These are phyloP conservation scores for Komagataella pastoris DNA, from an alignment of 805 yeast genomes.

Conservation along the genomic window DNA sequence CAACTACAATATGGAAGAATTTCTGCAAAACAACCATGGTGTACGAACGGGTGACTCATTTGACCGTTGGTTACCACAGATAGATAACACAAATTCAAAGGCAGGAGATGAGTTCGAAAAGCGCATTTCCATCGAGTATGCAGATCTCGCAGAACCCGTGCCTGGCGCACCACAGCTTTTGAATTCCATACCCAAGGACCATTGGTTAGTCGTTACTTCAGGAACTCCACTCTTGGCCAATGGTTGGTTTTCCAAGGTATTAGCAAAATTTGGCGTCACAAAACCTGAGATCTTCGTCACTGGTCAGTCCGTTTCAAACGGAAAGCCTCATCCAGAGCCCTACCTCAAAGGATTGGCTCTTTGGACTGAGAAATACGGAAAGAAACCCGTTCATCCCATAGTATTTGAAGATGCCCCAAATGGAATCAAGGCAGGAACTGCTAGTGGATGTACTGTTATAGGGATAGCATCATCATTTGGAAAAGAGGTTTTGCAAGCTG, in stretches of 20 bases:
- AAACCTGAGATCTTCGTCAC: slow-evolving; percentile 70
- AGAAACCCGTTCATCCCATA: slow-evolving; percentile 24
- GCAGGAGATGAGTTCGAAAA: slow-evolving; percentile 41
- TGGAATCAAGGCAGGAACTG: slow-evolving; percentile 73
- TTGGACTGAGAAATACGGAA: slow-evolving; percentile 23
- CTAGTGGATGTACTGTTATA: slow-evolving; percentile 70
- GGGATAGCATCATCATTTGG: slow-evolving; percentile 77
- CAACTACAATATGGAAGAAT: slow-evolving; percentile 40
- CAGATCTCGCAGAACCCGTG: slow-evolving; percentile 60
- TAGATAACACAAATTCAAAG: slow-evolving; percentile 52
- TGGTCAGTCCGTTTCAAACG: slow-evolving; percentile 65
- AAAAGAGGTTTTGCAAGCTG: slow-evolving; percentile 50
- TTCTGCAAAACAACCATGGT: slow-evolving; percentile 69
- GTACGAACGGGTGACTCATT: slow-evolving; percentile 73
- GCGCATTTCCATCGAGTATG: slow-evolving; percentile 57
- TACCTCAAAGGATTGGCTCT: slow-evolving; percentile 45
- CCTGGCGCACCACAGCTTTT: slow-evolving; percentile 64
- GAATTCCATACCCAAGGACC: slow-evolving; percentile 37
- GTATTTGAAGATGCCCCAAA: slow-evolving; percentile 89
- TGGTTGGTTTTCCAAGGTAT: slow-evolving; percentile 59
- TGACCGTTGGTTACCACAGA: slow-evolving; percentile 61
- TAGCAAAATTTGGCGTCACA: slow-evolving; percentile 27
- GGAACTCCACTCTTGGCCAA: slow-evolving; percentile 70
- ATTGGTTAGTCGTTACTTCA: slow-evolving; percentile 83
- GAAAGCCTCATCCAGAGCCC: slow-evolving; percentile 84